Conservation (phyloP, 164 flowering plant species). For the Sedum album region DNA sequence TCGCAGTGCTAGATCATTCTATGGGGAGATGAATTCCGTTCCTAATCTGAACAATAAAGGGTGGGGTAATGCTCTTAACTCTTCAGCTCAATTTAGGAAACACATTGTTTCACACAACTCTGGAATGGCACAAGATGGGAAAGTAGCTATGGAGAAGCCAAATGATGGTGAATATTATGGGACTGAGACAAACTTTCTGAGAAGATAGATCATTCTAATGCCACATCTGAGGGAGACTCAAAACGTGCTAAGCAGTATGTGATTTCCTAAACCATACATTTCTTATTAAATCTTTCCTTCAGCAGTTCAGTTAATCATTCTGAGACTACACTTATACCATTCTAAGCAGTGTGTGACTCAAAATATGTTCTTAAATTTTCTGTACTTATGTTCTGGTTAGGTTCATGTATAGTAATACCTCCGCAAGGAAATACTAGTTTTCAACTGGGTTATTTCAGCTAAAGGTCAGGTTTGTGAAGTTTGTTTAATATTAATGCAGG, state of each 20-base stretch:
- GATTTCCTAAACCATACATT: no score
- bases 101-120: constrained; percentile 23
- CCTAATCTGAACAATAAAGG: constrained; percentile 31
- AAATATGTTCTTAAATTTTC: no score
- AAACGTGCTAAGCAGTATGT: constrained; percentile 88
- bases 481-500: constrained; percentile 34
- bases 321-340: no score
- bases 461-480: not conserved
- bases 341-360: no score
- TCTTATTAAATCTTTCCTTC: no score
- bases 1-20: constrained; percentile 36
- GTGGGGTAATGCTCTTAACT: constrained; percentile 38
- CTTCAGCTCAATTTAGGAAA: constrained; percentile 26
- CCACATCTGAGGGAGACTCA: constrained; percentile 60
- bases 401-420: no score
- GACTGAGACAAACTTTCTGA: constrained; percentile 45
- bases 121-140: constrained; percentile 33
- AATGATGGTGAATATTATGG: constrained; percentile 25
- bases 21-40: constrained; percentile 29
- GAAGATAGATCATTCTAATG: constrained; percentile 34
- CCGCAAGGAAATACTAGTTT: no score
- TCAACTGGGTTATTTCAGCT: no score
- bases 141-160: constrained; percentile 28
- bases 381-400: no score
- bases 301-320: no score